These are phyloP conservation scores for Wickerhamiella brachini DNA, from an alignment of 805 yeast species.

Conservation along the genomic window DNA sequence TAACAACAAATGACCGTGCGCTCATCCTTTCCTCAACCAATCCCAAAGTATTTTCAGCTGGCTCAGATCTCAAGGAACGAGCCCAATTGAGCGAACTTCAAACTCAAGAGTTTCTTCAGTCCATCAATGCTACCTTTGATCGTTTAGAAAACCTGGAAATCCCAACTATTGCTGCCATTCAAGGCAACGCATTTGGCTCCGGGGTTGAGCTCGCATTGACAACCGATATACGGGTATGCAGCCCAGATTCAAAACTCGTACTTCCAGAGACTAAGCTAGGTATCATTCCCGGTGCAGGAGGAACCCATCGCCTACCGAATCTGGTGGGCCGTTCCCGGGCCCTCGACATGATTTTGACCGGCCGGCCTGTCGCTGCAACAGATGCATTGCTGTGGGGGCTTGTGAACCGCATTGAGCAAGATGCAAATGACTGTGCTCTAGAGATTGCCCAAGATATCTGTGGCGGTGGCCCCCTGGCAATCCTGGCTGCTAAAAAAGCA, in stretches of 20 bases:
- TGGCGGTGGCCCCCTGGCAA: conserved; percentile 22
- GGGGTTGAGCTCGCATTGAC: conserved; percentile 33
- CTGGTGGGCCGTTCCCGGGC: conserved; percentile 31
- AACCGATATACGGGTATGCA: conserved; percentile 27
- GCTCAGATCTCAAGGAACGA: conserved; percentile 32
- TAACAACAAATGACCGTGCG: conserved; percentile 17
- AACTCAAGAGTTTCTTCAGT: conserved; percentile 18
- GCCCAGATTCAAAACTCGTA: not conserved
- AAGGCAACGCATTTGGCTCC: conserved; percentile 33
- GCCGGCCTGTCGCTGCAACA: conserved; percentile 24
- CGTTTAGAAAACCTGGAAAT: conserved; percentile 22
- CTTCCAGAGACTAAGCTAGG: conserved; percentile 33
- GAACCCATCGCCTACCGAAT: conserved; percentile 30
- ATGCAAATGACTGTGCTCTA: conserved; percentile 17
- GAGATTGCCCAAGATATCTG: conserved; percentile 18
- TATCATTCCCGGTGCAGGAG: conserved; percentile 31
- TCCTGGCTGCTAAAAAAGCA: conserved; percentile 20
- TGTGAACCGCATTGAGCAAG: conserved; percentile 20
- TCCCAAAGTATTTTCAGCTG: conserved; percentile 24
- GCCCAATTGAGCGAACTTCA: conserved; percentile 20
- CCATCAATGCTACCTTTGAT: conserved; percentile 22
- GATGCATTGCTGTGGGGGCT: conserved; percentile 29
- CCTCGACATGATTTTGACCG: conserved; percentile 29
- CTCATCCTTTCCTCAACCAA: conserved; percentile 19
- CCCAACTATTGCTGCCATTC: conserved; percentile 32